Conservation (phyloP, 805 yeast genomes). For the Ogataea minuta region DNA sequence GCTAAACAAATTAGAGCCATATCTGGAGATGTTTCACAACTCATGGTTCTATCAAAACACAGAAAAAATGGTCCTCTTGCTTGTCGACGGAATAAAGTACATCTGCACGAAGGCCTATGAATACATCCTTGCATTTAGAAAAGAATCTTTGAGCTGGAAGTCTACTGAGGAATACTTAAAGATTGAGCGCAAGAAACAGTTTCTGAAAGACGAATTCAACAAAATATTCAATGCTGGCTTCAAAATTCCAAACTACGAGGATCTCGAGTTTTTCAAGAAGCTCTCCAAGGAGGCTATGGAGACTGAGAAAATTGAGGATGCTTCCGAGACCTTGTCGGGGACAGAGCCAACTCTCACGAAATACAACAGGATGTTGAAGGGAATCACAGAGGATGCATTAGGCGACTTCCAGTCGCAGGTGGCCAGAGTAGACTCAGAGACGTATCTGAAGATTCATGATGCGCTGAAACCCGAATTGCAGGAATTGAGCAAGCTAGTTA, state of each 20-base stretch:
- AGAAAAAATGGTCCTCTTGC: slow-evolving; percentile 1
- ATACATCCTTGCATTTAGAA: slow-evolving; percentile 17
- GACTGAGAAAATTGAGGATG: slow-evolving; percentile 11
- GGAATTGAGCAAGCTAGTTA: slow-evolving; percentile 30
- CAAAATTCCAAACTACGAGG: slow-evolving; percentile 28
- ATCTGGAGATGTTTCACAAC: slow-evolving; percentile 12
- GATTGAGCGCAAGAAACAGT: slow-evolving; percentile 32
- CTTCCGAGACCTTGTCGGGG: slow-evolving; percentile 12
- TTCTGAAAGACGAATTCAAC: slow-evolving; percentile 32
- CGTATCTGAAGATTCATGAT: slow-evolving; percentile 30
- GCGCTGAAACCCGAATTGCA: slow-evolving; percentile 36
- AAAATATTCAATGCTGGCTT: slow-evolving; percentile 30
- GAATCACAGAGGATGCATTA: slow-evolving; percentile 39
- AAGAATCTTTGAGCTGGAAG: slow-evolving; percentile 24
- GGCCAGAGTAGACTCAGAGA: slow-evolving; percentile 27
- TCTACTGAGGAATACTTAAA: slow-evolving; percentile 27
- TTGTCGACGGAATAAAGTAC: slow-evolving; percentile 6
- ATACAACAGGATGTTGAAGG: slow-evolving; percentile 33
- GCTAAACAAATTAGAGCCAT: slow-evolving; percentile 22
- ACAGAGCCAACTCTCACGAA: slow-evolving; percentile 26
- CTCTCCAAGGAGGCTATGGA: slow-evolving; percentile 13
- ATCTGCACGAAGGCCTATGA: slow-evolving; percentile 12
- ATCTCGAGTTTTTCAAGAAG: slow-evolving; percentile 25
- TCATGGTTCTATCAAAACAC: slow-evolving; percentile 16
- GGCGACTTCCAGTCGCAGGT: slow-evolving; percentile 40